Evolutionary conservation across 495 filamentous ascomycete genomes (phyloP), one percentile per base, ranked within the genome.

Genomic region (Penicillium goetzii): DNA sequence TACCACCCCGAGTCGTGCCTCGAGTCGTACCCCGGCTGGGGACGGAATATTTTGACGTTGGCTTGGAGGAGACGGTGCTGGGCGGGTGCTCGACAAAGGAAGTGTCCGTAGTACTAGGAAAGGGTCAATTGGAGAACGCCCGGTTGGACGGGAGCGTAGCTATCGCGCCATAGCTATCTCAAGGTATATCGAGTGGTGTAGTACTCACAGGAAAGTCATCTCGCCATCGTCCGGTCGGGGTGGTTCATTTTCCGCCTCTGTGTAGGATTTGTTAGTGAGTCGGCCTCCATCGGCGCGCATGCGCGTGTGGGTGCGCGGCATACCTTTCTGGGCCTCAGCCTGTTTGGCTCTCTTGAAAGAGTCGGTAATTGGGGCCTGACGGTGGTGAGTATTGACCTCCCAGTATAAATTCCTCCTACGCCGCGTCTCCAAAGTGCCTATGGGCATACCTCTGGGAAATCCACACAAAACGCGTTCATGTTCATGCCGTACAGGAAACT

Each of bases 381-480:
- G 6, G 25, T 14, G 2, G 19, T 59, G 2, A 59, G 58, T 14
- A 49, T 59, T 17, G n/a, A 36, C 12, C 10, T 21, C 21, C 40
- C 52, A 47, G 62, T 50, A 67, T 34, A 71, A 56, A 23, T 23
- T 38, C 32, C 30, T 28, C 28, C n/a, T 40, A 38, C 21, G 36
- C 43, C 23, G 28, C 36, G 8, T 38, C 8, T 36, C 14, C 21
- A 6, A 34, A 34, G 26, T 28, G 25, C 66, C 59, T 79, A 93
- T 40, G 19, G 40, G 28, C 68, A 58, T 80, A 93, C 93, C 86
- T 99, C 96, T 0, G 92, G 91, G 73, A 98, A 98, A 78, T 98
- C 95, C 40, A 98, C 93, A 74, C 95, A 99, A 72, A 97, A 99
- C 5, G 96, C 95, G 76, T 97, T 98, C 92, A 99, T 96, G 68